A percentile compares a stretch with the other conserved stretches of the same genome.
These are phyloP conservation scores for Starmera stellimalicola DNA, from an alignment of 1,139 yeast species.

Conservation along the genomic window DNA sequence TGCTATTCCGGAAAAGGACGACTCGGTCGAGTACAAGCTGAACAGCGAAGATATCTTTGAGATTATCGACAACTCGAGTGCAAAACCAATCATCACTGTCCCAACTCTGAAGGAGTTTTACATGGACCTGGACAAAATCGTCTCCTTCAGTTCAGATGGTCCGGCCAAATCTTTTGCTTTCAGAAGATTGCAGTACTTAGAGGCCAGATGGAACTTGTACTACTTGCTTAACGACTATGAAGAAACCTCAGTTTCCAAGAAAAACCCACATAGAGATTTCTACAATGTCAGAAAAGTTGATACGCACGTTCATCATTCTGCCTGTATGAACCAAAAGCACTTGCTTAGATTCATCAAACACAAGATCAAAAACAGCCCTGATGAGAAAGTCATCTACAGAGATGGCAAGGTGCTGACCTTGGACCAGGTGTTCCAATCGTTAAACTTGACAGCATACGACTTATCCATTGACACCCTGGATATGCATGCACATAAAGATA, in stretches of 20 bases:
- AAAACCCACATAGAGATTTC: conserved; percentile 91
- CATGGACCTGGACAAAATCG: conserved; percentile 66
- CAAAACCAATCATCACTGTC: conserved; percentile 36
- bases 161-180: conserved; percentile 97
- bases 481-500: conserved; percentile 98
- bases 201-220: conserved; percentile 94
- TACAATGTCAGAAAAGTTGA: conserved; percentile 98
- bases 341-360: conserved; percentile 88
- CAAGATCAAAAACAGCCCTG: conserved; percentile 70
- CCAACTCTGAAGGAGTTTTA: conserved; percentile 81
- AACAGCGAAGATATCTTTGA: conserved; percentile 65
- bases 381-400: conserved; percentile 86
- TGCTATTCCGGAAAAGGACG: conserved; percentile 54
- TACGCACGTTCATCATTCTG: conserved; percentile 98
- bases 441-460: conserved; percentile 88
- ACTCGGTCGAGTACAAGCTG: conserved; percentile 35
- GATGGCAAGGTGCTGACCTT: conserved; percentile 88
- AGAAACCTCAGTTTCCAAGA: conserved; percentile 78
- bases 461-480: conserved; percentile 92
- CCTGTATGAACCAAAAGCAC: conserved; percentile 98
- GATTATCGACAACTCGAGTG: conserved; percentile 34
- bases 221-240: conserved; percentile 82
- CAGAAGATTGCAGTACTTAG: conserved; percentile 84
- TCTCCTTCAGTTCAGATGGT: conserved; percentile 77
- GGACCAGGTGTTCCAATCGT: conserved; percentile 79